Base-by-base conservation (phyloP, 345 rosid species). In the Moricandia arvensis region DNA sequence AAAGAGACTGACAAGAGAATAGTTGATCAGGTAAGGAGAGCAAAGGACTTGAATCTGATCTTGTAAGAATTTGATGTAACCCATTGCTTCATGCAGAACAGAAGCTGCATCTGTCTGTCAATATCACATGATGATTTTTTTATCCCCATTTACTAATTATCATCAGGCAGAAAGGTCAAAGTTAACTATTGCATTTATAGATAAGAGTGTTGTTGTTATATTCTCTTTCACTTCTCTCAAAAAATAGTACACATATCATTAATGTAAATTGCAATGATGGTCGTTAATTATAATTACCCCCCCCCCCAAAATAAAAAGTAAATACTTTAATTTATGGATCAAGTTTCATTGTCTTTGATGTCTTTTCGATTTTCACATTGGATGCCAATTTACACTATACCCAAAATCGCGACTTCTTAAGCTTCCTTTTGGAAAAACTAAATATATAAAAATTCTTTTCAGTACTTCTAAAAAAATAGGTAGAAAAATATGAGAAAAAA, bases 1-100 rank as follows among this genome's bases (percentile, higher is more conserved):
- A 73, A 3, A 59, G 12, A 35, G 41, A 37, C 68, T 68, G 68
- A 79, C 81, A 57, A 54, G 75, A 73, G 75, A 54, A 35, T 61
- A 77, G 69, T 80, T 86, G 60, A 83, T 88, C 57, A 91, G 87
- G 75, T 94, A 91, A 68, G 97, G 96, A 72, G 93, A 85, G 68
- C 89, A 84, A 10, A 94, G 89, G 29, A 89, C 96, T 83, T 90
- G 95, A 71, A 94, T 85, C 83, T 94, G 98, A 7, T 94, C 96
- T 16, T 94, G 97, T 75, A 94, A 83, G 77, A 94, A 91, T 84
- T 87, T 88, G 86, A 94, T 94, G 45, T 90, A 94, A 77, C 96
- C 98, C 96, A 88, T 90, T 69, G 98, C 97, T 82, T 94, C 97
- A 82, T 94, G 96, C 27, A 94, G 82, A 72, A 94, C 98, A 3